These are phyloP conservation scores for Thelonectria discophora DNA, from an alignment of 2,329 filamentous ascomycete species.

Conservation along the genomic window DNA sequence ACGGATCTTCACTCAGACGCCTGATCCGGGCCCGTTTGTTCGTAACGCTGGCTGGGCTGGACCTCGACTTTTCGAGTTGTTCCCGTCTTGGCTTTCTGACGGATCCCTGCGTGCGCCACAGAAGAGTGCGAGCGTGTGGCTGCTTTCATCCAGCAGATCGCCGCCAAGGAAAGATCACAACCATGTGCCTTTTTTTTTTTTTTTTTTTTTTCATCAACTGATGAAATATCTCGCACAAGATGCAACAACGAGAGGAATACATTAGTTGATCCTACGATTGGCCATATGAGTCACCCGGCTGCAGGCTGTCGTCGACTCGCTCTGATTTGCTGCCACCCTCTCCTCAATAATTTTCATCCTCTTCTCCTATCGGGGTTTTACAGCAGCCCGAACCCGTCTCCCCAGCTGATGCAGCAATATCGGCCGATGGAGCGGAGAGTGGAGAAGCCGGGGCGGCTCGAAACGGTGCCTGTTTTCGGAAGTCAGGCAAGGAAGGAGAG, in stretches of 20 bases:
- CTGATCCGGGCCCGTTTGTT: no score
- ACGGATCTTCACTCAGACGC: neutral
- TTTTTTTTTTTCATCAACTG: no score
- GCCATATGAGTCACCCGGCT: constrained; percentile 29
- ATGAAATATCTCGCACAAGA: no score
- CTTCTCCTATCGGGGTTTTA: constrained; percentile 32
- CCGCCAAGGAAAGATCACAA: neutral
- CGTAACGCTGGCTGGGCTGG: neutral
- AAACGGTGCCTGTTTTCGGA: constrained; percentile 39
- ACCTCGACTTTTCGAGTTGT: neutral
- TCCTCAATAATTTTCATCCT: constrained; percentile 9
- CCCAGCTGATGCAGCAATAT: constrained; percentile 16
- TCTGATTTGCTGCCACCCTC: neutral
- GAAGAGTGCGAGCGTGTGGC: no score
- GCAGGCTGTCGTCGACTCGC: constrained; percentile 19
- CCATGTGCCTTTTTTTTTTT: neutral
- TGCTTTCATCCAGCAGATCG: neutral
- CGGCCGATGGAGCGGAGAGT: constrained; percentile 19
- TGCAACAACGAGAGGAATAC: no score
- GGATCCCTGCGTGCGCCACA: constrained; percentile 1
- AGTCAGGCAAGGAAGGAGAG: neutral
- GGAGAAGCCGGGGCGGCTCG: constrained; percentile 27
- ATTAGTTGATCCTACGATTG: neutral
- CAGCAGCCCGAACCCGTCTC: constrained; percentile 37
- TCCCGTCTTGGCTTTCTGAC: neutral